phyloP scores from a whole-genome alignment of 148 eudicot species.

The Nepenthes mirabilis region DNA sequence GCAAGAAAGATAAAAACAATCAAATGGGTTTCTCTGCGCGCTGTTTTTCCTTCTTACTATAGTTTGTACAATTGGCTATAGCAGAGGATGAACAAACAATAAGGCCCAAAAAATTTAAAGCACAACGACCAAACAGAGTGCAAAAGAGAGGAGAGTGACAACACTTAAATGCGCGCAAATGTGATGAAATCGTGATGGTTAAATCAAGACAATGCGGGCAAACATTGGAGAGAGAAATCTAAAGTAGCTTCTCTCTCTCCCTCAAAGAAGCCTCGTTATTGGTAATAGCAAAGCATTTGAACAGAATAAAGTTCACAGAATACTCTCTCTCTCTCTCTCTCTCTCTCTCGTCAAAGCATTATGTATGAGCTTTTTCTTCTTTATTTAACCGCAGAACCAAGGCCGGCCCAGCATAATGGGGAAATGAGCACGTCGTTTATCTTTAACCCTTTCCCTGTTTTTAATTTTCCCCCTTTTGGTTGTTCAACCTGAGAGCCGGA shows the following conservation, averaged over 20 bases:
- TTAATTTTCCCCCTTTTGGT: too few species aligned
- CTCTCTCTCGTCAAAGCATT: not conserved
- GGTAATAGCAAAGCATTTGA: conserved; percentile 45
- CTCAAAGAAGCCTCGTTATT: conserved; percentile 10
- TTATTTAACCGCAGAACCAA: conserved; percentile 17
- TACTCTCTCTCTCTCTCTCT: not conserved
- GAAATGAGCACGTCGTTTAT: conserved; percentile 23
- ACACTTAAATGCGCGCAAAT: conserved; percentile 17
- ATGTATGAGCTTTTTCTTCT: not conserved
- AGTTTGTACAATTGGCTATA: not conserved
- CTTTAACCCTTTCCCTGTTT: not conserved
- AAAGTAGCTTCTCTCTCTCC: conserved; percentile 9
- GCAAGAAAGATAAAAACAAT: not conserved
- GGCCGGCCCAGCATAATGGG: conserved; percentile 12
- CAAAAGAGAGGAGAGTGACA: conserved; percentile 1
- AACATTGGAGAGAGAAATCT: conserved; percentile 11
- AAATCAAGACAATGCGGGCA: conserved; percentile 38
- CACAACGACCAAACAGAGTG: conserved; percentile 2
- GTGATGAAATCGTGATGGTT: conserved; percentile 13
- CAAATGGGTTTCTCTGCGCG: not conserved
- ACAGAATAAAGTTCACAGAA: conserved; percentile 57
- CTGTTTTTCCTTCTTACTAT: not conserved
- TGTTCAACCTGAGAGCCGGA: too few species aligned
- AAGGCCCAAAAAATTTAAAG: conserved; percentile 9
- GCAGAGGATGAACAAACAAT: conserved; percentile 4